Base-by-base conservation (phyloP, 2,329 filamentous ascomycete species). In the Lachnellula hyalina region DNA sequence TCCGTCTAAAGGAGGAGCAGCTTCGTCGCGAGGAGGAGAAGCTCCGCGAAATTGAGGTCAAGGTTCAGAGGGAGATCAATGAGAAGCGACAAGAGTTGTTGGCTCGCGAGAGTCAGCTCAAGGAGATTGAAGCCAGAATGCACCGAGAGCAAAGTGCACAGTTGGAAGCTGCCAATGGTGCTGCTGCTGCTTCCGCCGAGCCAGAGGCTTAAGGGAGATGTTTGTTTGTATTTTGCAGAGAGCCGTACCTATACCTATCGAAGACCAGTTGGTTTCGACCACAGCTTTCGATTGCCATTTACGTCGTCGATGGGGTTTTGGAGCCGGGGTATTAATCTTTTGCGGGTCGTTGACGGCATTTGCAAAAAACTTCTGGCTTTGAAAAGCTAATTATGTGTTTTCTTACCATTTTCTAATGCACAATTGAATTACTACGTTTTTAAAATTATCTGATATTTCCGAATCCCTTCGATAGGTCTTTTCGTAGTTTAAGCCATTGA, bases 31-130 rank as follows among this genome's bases (percentile, higher is more conserved):
- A 99, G 76, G 94, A 99, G 79, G 94, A 99, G 87, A 99, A 99
- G 82, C 87, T 99, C 62, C 90, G 94, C 74, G 94, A 99, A 79
- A 97, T 99, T 72, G 94, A 99, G 74, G 81, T 96, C 79, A 99
- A 99, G 86, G 94, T 99, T 61, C 94, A 99, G 79, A 90, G 94
- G 72, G 94, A 99, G 77, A 99, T 99, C 80, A 96, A 96, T 77
- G 94, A 97, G 84, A 99, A 99, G 85, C 87, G 94, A 78, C 94
- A 99, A 78, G 94, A 99, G 77, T 83, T 99, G 60, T 74, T 99
- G 75, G 94, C 94, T 63, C 91, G 94, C 74, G 94, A 99, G 79
- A 96, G 91, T 70, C 94, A 99, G 78, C 85, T 99, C 67, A 93
- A 94, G 76, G 94, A 99, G 80, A 96, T 99, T 71, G 93, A 97